Evolutionary conservation across 108 stramenopile species (phyloP).

Genomic region (Nannochloropsis gaditana): DNA sequence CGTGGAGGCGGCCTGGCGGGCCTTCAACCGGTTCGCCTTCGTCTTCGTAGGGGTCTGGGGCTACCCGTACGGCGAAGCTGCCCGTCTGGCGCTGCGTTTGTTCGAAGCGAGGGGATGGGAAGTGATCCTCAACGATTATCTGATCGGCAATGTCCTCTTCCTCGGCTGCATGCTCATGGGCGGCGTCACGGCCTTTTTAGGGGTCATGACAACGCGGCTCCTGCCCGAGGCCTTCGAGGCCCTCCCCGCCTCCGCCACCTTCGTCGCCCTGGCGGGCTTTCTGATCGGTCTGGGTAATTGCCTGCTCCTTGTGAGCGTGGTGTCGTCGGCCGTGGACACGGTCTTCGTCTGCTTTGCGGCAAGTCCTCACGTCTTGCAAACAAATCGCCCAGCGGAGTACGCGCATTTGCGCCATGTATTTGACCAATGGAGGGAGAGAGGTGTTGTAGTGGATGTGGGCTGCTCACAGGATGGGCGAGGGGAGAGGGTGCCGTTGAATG

Average conservation of each 20-base stretch:
- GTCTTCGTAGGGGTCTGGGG: slow-evolving; percentile 7
- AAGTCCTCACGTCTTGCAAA: not conserved
- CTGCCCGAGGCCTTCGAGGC: not conserved
- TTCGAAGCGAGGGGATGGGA: slow-evolving; percentile 2
- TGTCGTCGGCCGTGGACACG: slow-evolving; percentile 2
- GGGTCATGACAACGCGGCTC: not conserved
- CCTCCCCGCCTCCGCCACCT: not conserved
- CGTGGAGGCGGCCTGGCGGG: not conserved
- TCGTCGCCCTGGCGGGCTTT: not conserved
- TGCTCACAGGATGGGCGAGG: not conserved
- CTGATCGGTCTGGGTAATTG: not conserved
- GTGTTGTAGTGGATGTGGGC: too few species aligned
- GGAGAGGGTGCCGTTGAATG: not conserved
- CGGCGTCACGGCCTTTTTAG: not conserved
- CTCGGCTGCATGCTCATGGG: not conserved
- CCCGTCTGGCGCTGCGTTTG: not conserved
- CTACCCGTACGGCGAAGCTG: not conserved
- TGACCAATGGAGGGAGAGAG: not conserved
- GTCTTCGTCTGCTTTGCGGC: not conserved
- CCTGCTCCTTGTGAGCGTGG: not conserved
- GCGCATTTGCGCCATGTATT: not conserved
- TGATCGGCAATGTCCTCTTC: not conserved
- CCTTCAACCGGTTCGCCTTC: not conserved
- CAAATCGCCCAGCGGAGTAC: not conserved
- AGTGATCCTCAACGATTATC: slow-evolving; percentile 9